Percentiles rank a stretch among this genome's conserved stretches.
These are phyloP conservation scores for Saccharomycopsis amapae DNA, from an alignment of 805 yeast genomes.

Conservation along the genomic window DNA sequence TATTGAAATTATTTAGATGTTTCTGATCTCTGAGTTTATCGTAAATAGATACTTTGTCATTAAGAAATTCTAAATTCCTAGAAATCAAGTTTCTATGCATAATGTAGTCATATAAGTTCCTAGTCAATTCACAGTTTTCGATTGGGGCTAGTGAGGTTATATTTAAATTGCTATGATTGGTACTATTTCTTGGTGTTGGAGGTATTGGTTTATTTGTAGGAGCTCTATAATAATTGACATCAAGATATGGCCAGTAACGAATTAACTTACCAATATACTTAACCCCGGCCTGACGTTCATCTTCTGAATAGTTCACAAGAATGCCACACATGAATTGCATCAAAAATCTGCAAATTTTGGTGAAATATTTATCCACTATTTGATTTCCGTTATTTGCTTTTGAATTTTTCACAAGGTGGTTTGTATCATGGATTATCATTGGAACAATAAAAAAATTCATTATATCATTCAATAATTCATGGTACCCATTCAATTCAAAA, in stretches of 20 bases:
- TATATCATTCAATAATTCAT: constrained; percentile 25
- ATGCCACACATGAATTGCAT: constrained; percentile 53
- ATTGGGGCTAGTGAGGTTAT: not conserved
- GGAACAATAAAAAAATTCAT: constrained; percentile 27
- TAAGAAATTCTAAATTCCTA: constrained; percentile 2
- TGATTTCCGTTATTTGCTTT: constrained; percentile 35
- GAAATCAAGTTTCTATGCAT: not conserved
- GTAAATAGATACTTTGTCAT: constrained; percentile 6
- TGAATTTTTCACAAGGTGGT: constrained; percentile 24
- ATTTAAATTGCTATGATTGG: not conserved
- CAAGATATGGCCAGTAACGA: constrained; percentile 38
- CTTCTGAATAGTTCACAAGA: constrained; percentile 34
- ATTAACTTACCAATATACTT: constrained; percentile 48
- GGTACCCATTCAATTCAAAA: constrained; percentile 28
- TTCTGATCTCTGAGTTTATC: constrained; percentile 7
- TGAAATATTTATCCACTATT: constrained; percentile 20
- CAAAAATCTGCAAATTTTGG: constrained; percentile 36
- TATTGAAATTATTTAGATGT: constrained; percentile 16
- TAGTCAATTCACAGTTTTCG: not conserved
- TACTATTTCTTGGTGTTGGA: too few relatives aligned
- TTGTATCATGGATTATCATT: constrained; percentile 38
- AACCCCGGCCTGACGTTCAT: constrained; percentile 42
- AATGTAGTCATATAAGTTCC: not conserved
- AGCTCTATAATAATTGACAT: constrained; percentile 12
- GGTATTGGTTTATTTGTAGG: not conserved